Evolutionary conservation across 352 stramenopile species (phyloP).

Genomic region (Phytopythium mirpurense): DNA sequence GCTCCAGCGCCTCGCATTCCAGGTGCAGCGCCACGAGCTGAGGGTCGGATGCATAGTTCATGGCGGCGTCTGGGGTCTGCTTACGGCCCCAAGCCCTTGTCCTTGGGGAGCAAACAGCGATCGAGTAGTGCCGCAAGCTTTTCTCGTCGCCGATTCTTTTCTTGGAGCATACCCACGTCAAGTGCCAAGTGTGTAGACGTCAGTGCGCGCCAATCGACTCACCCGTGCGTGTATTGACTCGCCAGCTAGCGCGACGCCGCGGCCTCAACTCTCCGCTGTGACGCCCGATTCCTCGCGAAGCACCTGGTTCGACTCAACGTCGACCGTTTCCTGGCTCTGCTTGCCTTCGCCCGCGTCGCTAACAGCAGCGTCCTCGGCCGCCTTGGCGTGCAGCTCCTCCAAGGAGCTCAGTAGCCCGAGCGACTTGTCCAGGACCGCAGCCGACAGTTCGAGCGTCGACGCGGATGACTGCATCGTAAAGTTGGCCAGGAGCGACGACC

Average conservation of each 20-base stretch:
- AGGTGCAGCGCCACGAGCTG: slow-evolving; percentile 8
- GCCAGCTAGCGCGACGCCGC: neutral
- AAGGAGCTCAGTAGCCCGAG: slow-evolving; percentile 48
- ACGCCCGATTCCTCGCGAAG: neutral
- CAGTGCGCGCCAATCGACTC: neutral
- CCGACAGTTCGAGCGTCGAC: slow-evolving; percentile 47
- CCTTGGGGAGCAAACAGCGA: too few species aligned
- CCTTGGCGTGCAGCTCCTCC: slow-evolving; percentile 15
- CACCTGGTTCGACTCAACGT: neutral
- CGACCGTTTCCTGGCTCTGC: slow-evolving; percentile 8
- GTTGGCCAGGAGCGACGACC: slow-evolving; percentile 33
- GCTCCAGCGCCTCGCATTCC: slow-evolving; percentile 15
- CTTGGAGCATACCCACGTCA: neutral
- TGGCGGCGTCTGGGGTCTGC: neutral
- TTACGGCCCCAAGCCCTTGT: neutral
- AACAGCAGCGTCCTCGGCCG: neutral
- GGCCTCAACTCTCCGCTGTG: neutral
- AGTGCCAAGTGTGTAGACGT: neutral
- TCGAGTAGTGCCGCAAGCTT: too few species aligned
- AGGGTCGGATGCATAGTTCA: neutral
- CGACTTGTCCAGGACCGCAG: slow-evolving; percentile 49
- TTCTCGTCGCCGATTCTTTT: neutral
- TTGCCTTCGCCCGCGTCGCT: slow-evolving; percentile 16
- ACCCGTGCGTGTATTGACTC: neutral
- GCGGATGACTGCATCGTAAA: slow-evolving; percentile 50